These are phyloP conservation scores for Monoraphidium neglectum DNA, from an alignment of 139 green algal species.

Conservation along the genomic window DNA sequence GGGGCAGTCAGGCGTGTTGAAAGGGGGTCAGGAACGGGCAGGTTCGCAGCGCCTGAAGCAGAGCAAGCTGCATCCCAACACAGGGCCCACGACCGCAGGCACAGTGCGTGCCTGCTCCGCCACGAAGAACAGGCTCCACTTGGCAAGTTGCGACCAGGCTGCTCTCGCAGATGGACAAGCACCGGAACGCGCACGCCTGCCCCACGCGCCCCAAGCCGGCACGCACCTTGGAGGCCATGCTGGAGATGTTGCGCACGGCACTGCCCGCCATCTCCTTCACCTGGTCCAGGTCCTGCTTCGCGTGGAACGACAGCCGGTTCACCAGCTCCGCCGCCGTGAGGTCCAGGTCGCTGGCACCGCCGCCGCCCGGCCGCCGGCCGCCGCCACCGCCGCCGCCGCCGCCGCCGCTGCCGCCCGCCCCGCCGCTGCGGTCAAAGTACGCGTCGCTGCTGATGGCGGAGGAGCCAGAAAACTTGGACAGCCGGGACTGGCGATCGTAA, in stretches of 20 bases:
- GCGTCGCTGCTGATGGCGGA: constrained; percentile 79
- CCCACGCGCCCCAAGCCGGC: too few relatives aligned
- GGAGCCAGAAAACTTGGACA: constrained; percentile 58
- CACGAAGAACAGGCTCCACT: too few relatives aligned
- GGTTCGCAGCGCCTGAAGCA: too few relatives aligned
- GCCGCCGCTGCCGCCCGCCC: background rate
- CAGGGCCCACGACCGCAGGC: too few relatives aligned
- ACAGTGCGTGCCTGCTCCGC: too few relatives aligned
- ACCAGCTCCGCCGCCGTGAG: constrained; percentile 75
- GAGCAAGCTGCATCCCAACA: too few relatives aligned
- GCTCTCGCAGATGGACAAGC: too few relatives aligned
- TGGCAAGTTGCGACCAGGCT: too few relatives aligned
- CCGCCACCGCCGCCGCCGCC: constrained; percentile 1
- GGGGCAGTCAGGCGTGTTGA: too few relatives aligned
- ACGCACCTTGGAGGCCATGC: constrained; percentile 71
- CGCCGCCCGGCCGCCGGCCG: background rate
- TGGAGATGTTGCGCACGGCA: constrained; percentile 61
- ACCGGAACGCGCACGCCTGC: too few relatives aligned
- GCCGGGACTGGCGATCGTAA: constrained; percentile 26
- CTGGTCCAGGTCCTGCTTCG: constrained; percentile 74
- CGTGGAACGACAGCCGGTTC: constrained; percentile 72
- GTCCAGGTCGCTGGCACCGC: constrained; percentile 53
- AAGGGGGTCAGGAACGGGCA: too few relatives aligned
- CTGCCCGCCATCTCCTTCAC: constrained; percentile 67
- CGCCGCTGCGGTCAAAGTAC: constrained; percentile 67